Base-by-base conservation (phyloP, 805 yeast genomes). In the Barnettozyma californica region DNA sequence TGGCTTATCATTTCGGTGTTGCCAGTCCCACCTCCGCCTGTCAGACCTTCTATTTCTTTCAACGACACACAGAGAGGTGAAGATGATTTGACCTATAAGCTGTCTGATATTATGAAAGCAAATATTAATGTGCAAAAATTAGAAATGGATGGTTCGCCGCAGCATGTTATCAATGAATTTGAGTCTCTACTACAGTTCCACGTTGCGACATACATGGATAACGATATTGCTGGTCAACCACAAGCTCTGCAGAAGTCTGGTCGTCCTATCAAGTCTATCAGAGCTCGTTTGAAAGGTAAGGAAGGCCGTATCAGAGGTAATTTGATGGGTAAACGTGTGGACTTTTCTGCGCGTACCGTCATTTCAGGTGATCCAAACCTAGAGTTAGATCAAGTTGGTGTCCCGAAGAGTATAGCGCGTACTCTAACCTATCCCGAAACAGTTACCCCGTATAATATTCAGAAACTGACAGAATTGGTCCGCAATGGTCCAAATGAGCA, bases 21-120 rank as follows among this genome's bases (percentile, higher is more conserved):
- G 61, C 99, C 99, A 1, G 99, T 94, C 18, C 99, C 99, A 40
- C 99, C 99, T 45, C 99, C 99, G 53, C 98, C 97, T 33, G 99
- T 94, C 31, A 84, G 99, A 68, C 99, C 99, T 10, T 87, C 96
- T 21, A 94, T 94, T 71, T 97, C 99, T 2, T 91, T 94, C 62
- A 94, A 94, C 58, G 99, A 94, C 65, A 88, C 97, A 10, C 97
- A 96, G 53, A 83, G 99, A 72, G 97, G 98, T 59, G 99, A 94
- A 68, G 99, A 94, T 80, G 99, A 94, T 76, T 84, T 94, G 70
- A 94, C 99, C 2, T 94, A 91, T 67, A 94, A 94, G 69, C 76
- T 94, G 56, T 97, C 98, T 9, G 99, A 94, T 76, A 91, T 94
- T 45, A 72, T 94, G 61, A 94, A 94, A 68, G 98, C 99, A 4